Conservation (phyloP, 306 rosid genomes). For the Vigna nakashimae region DNA sequence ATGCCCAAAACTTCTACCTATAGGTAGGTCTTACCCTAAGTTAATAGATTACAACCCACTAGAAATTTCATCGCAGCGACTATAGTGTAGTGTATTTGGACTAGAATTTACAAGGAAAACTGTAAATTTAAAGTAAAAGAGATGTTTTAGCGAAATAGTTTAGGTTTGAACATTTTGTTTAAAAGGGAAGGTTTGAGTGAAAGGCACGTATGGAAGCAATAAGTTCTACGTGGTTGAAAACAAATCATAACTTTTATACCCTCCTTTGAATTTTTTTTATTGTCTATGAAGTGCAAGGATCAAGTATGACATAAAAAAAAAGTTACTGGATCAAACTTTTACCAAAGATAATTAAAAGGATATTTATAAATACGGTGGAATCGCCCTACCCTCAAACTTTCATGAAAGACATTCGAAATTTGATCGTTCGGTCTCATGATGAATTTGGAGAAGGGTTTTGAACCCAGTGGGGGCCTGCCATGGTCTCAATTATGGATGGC, state of each 20-base stretch:
- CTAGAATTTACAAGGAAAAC: not conserved
- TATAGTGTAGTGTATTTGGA: not conserved
- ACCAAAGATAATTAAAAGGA: not conserved
- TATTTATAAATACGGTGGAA: not conserved
- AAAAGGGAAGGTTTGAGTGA: not conserved
- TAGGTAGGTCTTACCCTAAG: not conserved
- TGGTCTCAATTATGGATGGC: slow-evolving; percentile 44
- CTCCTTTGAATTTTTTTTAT: too few relatives aligned
- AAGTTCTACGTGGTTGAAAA: not conserved
- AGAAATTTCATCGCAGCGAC: not conserved
- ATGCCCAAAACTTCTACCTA: slow-evolving; percentile 1
- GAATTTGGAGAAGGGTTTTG: slow-evolving; percentile 32
- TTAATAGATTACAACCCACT: not conserved
- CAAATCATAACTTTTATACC: not conserved
- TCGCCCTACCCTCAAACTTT: slow-evolving; percentile 3
- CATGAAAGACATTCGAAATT: not conserved
- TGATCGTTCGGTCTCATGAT: slow-evolving; percentile 17
- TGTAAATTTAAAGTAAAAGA: not conserved
- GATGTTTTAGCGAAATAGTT: not conserved
- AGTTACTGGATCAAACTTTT: not conserved
- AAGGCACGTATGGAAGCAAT: not conserved
- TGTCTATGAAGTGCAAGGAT: too few relatives aligned
- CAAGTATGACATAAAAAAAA: not conserved
- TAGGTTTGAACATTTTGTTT: not conserved
- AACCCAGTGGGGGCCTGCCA: slow-evolving; percentile 38